Base-by-base conservation (phyloP, 768 basidiomycete species). In the Solioccasus polychromus region DNA sequence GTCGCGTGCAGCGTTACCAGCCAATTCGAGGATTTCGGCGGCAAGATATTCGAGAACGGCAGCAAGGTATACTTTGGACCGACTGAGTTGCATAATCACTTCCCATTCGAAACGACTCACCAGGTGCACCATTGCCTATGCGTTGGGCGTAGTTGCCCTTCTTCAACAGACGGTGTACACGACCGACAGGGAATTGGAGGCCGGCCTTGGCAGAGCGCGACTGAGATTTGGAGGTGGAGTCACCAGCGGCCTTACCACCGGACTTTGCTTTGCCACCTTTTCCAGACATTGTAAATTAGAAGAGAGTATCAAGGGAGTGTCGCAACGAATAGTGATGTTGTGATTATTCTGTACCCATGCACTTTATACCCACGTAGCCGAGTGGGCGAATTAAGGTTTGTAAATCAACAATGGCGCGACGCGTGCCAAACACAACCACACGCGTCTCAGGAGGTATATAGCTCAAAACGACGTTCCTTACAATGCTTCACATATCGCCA, bases 21-120 rank as follows among this genome's bases (percentile, higher is more conserved):
- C 80, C 25, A 82, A 65, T 60, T 82, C 80, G 48, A 82, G 74
- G 54, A 82, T 80, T 61, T 82, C 80, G 45, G 80, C 80, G 5
- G 78, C 73, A 50, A 82, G 73, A 55, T 82, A 78, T 62, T 79
- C 80, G 46, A 80, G 72, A 50, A 80, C 79, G 42, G 77, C 79
- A 49, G 77, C 79, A 47, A 79, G 74, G 66, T 81, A 82, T 47
- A 82, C 76, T 72, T 44, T n/a, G 5, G 12, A 34, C 3, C 23
- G 2, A 11, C 1, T 55, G 9, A 55, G 35, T 26, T 7, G 19
- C 11, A 2, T 7, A 2, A 3, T 5, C 14, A 29, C 10, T 26
- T 4, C 12, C 6, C 2, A 4, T 8, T 1, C 20, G 28, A 20
- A n/a, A n/a, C n/a, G 10, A 44, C 68, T 47, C 31, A 70, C 68